These are phyloP conservation scores for Taiozyma sp. DNA, from an alignment of 1,139 yeast genomes.

Conservation along the genomic window DNA sequence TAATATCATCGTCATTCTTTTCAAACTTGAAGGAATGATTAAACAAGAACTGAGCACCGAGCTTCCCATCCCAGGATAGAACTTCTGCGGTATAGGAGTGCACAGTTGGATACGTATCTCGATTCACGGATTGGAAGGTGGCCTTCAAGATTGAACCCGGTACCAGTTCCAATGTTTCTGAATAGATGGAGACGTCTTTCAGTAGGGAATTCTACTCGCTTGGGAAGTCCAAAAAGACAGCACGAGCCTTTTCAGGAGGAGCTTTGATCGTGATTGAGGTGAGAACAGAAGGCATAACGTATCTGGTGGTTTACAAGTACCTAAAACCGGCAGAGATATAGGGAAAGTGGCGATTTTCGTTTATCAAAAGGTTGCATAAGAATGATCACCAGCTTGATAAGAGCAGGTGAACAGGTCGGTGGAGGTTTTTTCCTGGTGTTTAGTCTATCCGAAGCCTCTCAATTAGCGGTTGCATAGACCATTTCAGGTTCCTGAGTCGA, in stretches of 20 bases:
- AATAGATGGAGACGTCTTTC: background rate
- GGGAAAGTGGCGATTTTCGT: too few relatives aligned
- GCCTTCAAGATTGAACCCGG: background rate
- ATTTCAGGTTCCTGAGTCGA: too few relatives aligned
- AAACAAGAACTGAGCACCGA: background rate
- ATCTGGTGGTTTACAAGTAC: too few relatives aligned
- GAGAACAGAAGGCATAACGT: background rate
- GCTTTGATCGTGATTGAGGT: conserved; percentile 1
- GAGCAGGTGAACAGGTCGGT: too few relatives aligned
- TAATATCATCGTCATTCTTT: background rate
- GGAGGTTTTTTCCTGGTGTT: too few relatives aligned
- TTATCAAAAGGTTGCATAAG: too few relatives aligned
- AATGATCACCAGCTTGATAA: too few relatives aligned
- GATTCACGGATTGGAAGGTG: background rate
- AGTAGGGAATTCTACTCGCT: conserved; percentile 1
- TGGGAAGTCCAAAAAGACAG: conserved; percentile 2
- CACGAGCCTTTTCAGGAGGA: conserved; percentile 4
- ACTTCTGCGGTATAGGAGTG: conserved; percentile 1
- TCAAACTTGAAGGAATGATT: conserved; percentile 5
- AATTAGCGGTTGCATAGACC: too few relatives aligned
- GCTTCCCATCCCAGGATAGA: conserved; percentile 4
- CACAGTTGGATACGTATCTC: background rate
- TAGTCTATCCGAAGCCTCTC: too few relatives aligned
- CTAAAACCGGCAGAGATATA: too few relatives aligned
- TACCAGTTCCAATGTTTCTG: background rate